Conservation (phyloP, 2,329 filamentous ascomycete genomes). For the Colletotrichum truncatum region DNA sequence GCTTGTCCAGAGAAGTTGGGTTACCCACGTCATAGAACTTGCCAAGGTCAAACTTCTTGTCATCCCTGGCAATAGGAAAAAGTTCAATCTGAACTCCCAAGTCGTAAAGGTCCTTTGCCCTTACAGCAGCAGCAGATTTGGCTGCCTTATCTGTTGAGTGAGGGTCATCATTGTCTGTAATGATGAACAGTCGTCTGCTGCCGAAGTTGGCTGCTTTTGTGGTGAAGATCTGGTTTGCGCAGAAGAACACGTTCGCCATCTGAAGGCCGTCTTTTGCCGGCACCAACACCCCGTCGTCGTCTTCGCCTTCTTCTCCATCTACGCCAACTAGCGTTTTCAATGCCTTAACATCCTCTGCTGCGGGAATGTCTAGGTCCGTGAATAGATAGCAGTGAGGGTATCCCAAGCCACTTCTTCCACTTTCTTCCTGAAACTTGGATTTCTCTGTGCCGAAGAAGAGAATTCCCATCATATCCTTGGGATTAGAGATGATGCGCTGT, state of each 20-base stretch:
- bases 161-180: conserved; percentile 93
- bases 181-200: conserved; percentile 91
- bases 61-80: conserved; percentile 82
- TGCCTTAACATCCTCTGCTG: conserved; percentile 85
- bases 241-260: conserved; percentile 93
- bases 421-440: conserved; percentile 79
- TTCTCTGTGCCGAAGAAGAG: conserved; percentile 89
- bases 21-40: conserved; percentile 88
- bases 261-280: conserved; percentile 75
- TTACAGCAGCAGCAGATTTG: conserved; percentile 80
- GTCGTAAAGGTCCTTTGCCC: conserved; percentile 95
- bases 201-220: conserved; percentile 95
- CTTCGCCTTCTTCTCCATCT: conserved; percentile 81
- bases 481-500: conserved; percentile 96
- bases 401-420: conserved; percentile 66
- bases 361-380: conserved; percentile 86
- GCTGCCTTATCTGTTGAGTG: conserved; percentile 77
- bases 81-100: conserved; percentile 91
- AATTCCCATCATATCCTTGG: conserved; percentile 97
- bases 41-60: conserved; percentile 78
- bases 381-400: conserved; percentile 96
- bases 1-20: background rate
- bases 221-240: conserved; percentile 95
- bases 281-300: conserved; percentile 73
- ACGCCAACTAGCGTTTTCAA: conserved; percentile 82